Base-by-base conservation (phyloP, 768 basidiomycete species). In the Calocybe indica region DNA sequence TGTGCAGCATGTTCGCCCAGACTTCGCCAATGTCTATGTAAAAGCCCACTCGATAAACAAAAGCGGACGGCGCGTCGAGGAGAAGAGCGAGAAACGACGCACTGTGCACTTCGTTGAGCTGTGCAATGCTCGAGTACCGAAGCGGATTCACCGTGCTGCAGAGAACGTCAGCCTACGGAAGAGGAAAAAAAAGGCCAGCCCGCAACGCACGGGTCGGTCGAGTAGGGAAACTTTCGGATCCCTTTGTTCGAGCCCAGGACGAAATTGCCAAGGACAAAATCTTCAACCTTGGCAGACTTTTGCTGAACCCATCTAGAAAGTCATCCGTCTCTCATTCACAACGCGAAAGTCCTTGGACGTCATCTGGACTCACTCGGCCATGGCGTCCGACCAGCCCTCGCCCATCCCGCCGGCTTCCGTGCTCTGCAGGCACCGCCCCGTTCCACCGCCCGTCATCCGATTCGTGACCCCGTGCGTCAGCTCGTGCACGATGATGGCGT, bases 331-430 rank as follows among this genome's bases (percentile, higher is more conserved):
- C 22, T 2, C 4, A 4, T 22, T 22, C 22, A 22, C 22, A 22
- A 22, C 4, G 22, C n/a, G n/a, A n/a, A n/a, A n/a, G n/a, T n/a
- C n/a, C n/a, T n/a, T n/a, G 4, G 22, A 22, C 22, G 22, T 22
- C 22, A 22, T 22, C 22, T 22, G 22, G 22, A 22, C 22, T 22
- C 22, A 22, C 70, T 65, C 63, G 4, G 73, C 70, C 65, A 74
- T 61, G n/a, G 72, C 72, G 61, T 83, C 82, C 3, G 76, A 77
- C 81, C 82, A 85, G 13, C 62, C 82, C 60, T 87, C 84, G 37
- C 83, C 83, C 73, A 85, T 74, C 10, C 83, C 83, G 14, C 79
- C 78, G 2, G 82, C 69, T 57, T 85, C 84, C 30, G 70, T 70
- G 29, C 73, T 80, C 57, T 82, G 78, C 50, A 85, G 65, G 66